phyloP scores from a whole-genome alignment of 768 basidiomycete genomes.

The Pleurotus tuoliensis region DNA sequence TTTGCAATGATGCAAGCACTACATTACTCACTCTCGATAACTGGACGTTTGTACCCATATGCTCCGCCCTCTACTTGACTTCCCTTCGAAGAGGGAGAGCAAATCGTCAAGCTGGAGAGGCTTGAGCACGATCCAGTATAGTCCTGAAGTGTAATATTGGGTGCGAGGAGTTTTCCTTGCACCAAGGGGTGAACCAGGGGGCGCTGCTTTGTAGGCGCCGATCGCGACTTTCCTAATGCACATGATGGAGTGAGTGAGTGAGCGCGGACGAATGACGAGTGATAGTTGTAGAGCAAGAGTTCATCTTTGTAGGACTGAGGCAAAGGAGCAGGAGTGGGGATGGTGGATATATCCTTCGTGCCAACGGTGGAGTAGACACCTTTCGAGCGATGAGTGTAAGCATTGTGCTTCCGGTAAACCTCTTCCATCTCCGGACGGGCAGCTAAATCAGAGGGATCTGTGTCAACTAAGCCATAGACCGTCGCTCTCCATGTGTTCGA shows the following conservation, averaged over 20 bases:
- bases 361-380: constrained; percentile 47
- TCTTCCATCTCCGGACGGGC: constrained; percentile 19
- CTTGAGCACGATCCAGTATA: constrained; percentile 32
- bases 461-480: constrained; percentile 51
- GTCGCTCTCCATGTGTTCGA: constrained; percentile 61
- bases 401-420: too few relatives aligned
- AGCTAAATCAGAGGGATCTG: constrained; percentile 17
- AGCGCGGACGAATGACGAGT: constrained; percentile 41
- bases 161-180: constrained; percentile 60
- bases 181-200: constrained; percentile 55
- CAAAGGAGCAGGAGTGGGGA: too few relatives aligned
- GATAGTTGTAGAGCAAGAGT: constrained; percentile 53
- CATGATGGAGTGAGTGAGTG: neutral
- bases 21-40: constrained; percentile 46
- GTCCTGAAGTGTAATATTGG: constrained; percentile 38
- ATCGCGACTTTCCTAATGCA: neutral
- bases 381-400: too few relatives aligned
- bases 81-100: constrained; percentile 22
- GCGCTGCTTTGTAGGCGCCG: constrained; percentile 39
- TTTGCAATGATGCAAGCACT: neutral
- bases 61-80: constrained; percentile 17
- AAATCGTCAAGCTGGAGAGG: constrained; percentile 30
- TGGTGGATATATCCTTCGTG: too few relatives aligned
- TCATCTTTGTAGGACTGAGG: constrained; percentile 27
- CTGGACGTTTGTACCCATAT: constrained; percentile 31